Percentiles rank a stretch among this genome's conserved stretches.
phyloP scores from a whole-genome alignment of 2,329 filamentous ascomycete genomes.

The Pseudocercospora fuligena region DNA sequence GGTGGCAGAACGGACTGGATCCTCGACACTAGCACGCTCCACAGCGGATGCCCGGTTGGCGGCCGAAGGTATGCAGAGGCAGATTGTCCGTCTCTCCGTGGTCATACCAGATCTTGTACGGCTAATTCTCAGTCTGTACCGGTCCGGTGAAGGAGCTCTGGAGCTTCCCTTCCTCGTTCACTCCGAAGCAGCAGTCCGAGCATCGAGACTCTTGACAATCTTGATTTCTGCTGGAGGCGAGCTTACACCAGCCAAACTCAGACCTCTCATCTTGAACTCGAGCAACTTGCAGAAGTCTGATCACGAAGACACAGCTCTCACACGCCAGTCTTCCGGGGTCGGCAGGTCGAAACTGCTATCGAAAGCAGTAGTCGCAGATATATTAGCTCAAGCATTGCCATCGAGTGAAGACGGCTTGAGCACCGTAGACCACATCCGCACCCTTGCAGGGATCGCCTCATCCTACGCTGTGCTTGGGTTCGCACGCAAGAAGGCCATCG shows the following conservation, averaged over 20 bases:
- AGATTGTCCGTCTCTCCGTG: constrained; percentile 56
- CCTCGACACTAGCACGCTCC: constrained; percentile 32
- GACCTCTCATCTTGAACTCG: constrained; percentile 15
- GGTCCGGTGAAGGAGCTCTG: constrained; percentile 64
- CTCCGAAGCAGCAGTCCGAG: constrained; percentile 74
- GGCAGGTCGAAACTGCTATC: constrained; percentile 19
- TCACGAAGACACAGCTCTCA: constrained; percentile 1
- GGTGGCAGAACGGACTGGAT: constrained; percentile 33
- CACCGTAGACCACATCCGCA: constrained; percentile 59
- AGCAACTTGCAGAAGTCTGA: not conserved
- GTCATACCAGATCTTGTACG: constrained; percentile 76
- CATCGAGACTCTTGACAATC: constrained; percentile 70
- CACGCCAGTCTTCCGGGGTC: constrained; percentile 5
- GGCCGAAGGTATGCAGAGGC: constrained; percentile 34
- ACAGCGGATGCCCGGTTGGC: constrained; percentile 32
- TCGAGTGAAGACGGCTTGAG: constrained; percentile 38
- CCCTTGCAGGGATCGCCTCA: constrained; percentile 85
- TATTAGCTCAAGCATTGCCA: constrained; percentile 34
- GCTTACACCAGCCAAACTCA: constrained; percentile 47
- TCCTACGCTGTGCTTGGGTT: constrained; percentile 80
- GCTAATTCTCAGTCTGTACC: constrained; percentile 74
- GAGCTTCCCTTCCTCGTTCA: constrained; percentile 72
- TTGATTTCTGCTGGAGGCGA: constrained; percentile 69
- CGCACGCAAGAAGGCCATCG: constrained; percentile 87
- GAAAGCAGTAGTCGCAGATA: constrained; percentile 28